Base-by-base conservation (phyloP, 1,284 basidiomycete species). In the Phenoliferia sp. region DNA sequence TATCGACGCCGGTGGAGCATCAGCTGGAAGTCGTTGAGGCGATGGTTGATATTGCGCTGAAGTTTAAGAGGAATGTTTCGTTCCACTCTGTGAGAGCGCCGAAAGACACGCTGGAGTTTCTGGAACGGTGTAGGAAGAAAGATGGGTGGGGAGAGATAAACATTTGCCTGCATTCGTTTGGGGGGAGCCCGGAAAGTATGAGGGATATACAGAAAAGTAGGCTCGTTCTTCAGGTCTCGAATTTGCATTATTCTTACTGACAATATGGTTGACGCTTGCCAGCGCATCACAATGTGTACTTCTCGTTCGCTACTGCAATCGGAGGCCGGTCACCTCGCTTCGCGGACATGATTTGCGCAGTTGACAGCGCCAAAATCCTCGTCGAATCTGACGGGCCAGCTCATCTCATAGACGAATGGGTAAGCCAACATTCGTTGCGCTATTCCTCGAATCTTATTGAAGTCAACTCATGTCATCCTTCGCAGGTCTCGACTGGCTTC, bases 71-170 rank as follows among this genome's bases (percentile, higher is more conserved):
- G 33, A 89, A 88, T 75, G 81, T 90, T 62, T 90, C 88, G 76
- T 73, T 92, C 50, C 90, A 93, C 74, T 90, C 88, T 71, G 90
- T 93, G 62, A 87, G 89, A 75, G 83, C 85, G 15, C 85, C 86
- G 63, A 81, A 84, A 64, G 84, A 83, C 36, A 91, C 89, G 2
- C 71, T 84, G 33, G 84, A 87, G 29, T 77, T 92, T 50, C 75
- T 93, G 10, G 58, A 65, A 6, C 19, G 52, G 17, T 66, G 63
- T 57, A 68, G 64, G 36, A 55, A 57, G 29, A 36, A 61, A 1
- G 55, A 58, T 2, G 64, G 64, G 22, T 70, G 65, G 61, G 29
- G 19, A 12, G 19, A 39, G 32, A 63, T 72, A 15, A 62, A 72
- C 34, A 48, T 72, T 19, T 73, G 72, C 59, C 31, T 73, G 35